Conservation (phyloP, 1,139 yeast species). For the Saccharomyces pastorianus region DNA sequence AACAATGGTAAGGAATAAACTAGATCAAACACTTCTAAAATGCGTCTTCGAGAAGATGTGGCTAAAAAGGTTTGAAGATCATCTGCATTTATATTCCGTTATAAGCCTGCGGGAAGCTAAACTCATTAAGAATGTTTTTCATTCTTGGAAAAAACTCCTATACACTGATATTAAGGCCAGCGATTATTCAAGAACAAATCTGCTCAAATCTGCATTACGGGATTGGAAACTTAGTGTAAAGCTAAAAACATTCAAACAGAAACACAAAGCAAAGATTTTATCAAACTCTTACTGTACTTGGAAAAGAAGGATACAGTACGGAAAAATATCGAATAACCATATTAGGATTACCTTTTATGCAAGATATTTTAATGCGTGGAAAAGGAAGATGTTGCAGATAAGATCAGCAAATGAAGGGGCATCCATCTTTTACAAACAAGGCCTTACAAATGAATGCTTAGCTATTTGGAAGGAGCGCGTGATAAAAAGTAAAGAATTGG, state of each 20-base stretch:
- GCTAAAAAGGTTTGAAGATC: background rate
- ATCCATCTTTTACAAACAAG: background rate
- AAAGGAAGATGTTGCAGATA: background rate
- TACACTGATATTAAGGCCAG: background rate
- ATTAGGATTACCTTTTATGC: background rate
- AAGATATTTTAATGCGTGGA: background rate
- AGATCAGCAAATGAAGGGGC: background rate
- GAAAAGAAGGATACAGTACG: background rate
- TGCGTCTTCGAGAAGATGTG: background rate
- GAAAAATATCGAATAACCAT: background rate
- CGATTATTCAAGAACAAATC: background rate
- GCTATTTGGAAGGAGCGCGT: background rate
- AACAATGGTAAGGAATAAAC: background rate
- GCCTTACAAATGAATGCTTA: background rate
- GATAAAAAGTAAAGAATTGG: background rate
- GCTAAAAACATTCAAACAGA: background rate
- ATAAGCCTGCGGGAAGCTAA: background rate
- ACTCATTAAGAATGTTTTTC: background rate
- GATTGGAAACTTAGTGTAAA: background rate
- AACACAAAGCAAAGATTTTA: background rate
- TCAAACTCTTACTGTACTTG: background rate
- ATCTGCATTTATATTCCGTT: background rate
- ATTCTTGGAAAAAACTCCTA: background rate
- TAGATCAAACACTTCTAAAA: background rate
- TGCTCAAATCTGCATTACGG: background rate